Evolutionary conservation across 768 basidiomycete genomes (phyloP).

Genomic region (Suillus lakei): DNA sequence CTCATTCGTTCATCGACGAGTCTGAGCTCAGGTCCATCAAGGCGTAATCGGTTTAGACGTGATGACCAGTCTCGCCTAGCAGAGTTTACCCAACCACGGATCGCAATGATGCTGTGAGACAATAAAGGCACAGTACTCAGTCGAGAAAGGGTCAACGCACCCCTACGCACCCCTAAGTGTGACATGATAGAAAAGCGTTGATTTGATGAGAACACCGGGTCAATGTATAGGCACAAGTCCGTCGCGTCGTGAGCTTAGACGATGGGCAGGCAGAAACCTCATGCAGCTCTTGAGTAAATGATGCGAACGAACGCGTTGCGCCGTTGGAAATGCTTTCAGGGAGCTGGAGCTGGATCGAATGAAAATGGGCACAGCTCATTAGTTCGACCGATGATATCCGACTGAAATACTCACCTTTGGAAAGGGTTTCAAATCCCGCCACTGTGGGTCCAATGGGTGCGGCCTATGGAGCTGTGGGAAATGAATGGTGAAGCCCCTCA

Average conservation of each 20-base stretch:
- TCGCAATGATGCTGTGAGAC: background rate
- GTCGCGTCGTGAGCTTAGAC: background rate
- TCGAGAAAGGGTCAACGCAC: background rate
- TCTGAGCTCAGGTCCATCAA: background rate
- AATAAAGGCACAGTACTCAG: background rate
- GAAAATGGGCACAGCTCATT: background rate
- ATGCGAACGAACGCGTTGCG: background rate
- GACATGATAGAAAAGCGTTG: background rate
- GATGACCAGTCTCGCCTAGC: background rate
- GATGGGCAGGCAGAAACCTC: slow-evolving; percentile 7
- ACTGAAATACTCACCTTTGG: background rate
- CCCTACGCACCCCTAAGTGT: slow-evolving; percentile 3
- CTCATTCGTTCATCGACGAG: background rate
- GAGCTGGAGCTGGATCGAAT: background rate
- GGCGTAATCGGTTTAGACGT: background rate
- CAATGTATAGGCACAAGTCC: background rate
- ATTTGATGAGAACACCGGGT: background rate
- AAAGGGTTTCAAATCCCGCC: background rate
- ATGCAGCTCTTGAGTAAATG: background rate
- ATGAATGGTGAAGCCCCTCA: background rate
- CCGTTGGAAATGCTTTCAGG: background rate
- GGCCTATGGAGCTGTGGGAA: slow-evolving; percentile 3
- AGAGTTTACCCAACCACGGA: background rate
- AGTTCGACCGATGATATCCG: background rate
- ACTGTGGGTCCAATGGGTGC: background rate